Conservation (phyloP, 78 protist genomes). For the Pigoraptor vietnamica region DNA sequence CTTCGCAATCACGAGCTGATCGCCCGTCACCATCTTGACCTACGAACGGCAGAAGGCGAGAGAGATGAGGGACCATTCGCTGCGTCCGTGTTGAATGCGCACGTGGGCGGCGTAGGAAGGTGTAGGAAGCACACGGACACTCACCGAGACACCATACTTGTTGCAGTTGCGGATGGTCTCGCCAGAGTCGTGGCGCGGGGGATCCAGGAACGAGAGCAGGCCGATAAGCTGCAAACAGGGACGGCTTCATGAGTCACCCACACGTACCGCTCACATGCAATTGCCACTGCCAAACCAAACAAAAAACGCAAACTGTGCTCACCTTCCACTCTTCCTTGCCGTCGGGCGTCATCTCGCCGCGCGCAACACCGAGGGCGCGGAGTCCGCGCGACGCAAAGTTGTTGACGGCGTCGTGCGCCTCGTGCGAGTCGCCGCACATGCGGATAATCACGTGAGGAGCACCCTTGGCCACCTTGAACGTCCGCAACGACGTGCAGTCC, state of each 20-base stretch:
- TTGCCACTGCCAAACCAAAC: too few relatives aligned
- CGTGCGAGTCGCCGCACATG: constrained; percentile 39
- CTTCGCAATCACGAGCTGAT: constrained; percentile 78
- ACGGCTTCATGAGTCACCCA: too few relatives aligned
- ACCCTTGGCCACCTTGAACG: constrained; percentile 14
- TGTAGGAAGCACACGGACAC: too few relatives aligned
- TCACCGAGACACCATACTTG: not conserved
- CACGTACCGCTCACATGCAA: too few relatives aligned
- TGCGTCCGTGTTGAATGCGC: too few relatives aligned
- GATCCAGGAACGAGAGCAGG: constrained; percentile 77
- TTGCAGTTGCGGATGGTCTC: constrained; percentile 43
- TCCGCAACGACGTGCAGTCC: constrained; percentile 35
- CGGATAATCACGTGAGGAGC: constrained; percentile 73
- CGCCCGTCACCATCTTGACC: constrained; percentile 94
- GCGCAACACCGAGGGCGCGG: constrained; percentile 70
- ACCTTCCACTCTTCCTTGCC: not conserved
- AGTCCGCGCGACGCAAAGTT: constrained; percentile 71
- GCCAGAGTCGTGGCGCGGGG: constrained; percentile 83
- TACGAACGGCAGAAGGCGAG: not conserved
- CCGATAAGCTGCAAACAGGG: constrained; percentile 66
- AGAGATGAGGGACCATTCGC: constrained; percentile 42
- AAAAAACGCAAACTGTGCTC: too few relatives aligned
- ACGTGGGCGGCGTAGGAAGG: too few relatives aligned
- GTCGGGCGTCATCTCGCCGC: not conserved
- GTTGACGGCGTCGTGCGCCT: constrained; percentile 40